Evolutionary conservation across 768 basidiomycete species (phyloP), one percentile per base, ranked within the genome.

Genomic region (Serendipita indica): DNA sequence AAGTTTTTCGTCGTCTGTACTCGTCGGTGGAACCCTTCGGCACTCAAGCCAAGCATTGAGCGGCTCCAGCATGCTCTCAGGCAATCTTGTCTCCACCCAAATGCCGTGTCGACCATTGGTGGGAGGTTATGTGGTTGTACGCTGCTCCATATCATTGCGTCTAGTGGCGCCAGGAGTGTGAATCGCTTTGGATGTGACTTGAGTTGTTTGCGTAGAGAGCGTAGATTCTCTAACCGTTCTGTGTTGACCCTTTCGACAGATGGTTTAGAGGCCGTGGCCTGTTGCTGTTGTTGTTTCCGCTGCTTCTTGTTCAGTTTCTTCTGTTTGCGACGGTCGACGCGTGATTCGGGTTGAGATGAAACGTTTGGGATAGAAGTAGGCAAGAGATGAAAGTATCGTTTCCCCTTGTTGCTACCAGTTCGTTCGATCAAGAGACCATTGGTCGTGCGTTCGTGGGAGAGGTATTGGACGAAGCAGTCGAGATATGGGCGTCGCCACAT

Each of bases 141-240:
- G 1, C 83, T 86, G 65, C 84, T 86, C 89, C 89, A 92, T 3
- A 92, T 78, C 84, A 90, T 90, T 3, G 84, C 81, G 60, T 89
- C 85, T 18, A 89, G 74, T 84, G 86, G 88, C 13, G 65, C 64
- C 33, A 54, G 22, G 22, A 54, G 10, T 7, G 22, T 22, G 32
- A 25, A 54, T 27, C 32, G 22, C n/a, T 54, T 28, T 54, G 49
- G 49, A 33, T 54, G 49, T 28, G 20, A n/a, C 32, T 30, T 18
- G 20, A 54, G 22, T 28, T 54, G 22, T 30, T 33, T 27, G 7
- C 25, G 20, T 4, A 27, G 25, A 7, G 22, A 7, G n/a, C n/a
- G 16, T n/a, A 54, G 22, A 1, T 33, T 54, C 12, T 22, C 22
- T 7, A 1, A 25, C n/a, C 41, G 18, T 2, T 43, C 18, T n/a